Percentiles rank a stretch among this genome's conserved stretches.
Conservation (phyloP, 2,329 filamentous ascomycete species). For the Nectriaceae sp. region DNA sequence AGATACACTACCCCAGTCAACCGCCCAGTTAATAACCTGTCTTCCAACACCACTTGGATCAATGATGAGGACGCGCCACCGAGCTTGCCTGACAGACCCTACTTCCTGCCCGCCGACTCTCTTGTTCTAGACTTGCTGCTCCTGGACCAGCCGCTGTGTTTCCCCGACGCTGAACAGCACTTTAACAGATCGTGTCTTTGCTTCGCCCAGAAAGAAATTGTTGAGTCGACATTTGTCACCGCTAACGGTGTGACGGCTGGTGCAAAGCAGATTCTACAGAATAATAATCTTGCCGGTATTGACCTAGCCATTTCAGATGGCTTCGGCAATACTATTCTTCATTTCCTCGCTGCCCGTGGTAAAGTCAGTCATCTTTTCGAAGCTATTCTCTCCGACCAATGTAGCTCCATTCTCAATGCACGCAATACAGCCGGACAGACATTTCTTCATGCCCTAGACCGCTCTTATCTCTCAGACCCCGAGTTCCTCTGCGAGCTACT, state of each 20-base stretch:
- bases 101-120: constrained; percentile 52
- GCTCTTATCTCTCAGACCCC: constrained; percentile 34
- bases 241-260: constrained; percentile 21
- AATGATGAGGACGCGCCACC: constrained; percentile 31
- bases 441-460: constrained; percentile 47
- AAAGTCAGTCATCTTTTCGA: constrained; percentile 30
- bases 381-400: constrained; percentile 22
- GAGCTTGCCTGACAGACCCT: constrained; percentile 19
- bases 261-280: constrained; percentile 16
- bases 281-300: not conserved
- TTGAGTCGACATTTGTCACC: constrained; percentile 32
- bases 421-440: constrained; percentile 50
- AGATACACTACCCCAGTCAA: constrained; percentile 38
- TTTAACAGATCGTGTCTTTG: constrained; percentile 31
- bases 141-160: constrained; percentile 17
- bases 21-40: constrained; percentile 23
- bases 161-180: constrained; percentile 24
- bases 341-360: constrained; percentile 45
- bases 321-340: constrained; percentile 51
- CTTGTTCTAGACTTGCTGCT: constrained; percentile 36
- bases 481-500: constrained; percentile 31
- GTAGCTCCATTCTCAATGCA: constrained; percentile 21
- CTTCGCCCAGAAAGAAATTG: constrained; percentile 24
- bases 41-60: constrained; percentile 25
- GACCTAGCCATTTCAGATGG: constrained; percentile 35